Evolutionary conservation across 257 asterid genomes (phyloP).

Genomic region (Thymus quinquecostatus): DNA sequence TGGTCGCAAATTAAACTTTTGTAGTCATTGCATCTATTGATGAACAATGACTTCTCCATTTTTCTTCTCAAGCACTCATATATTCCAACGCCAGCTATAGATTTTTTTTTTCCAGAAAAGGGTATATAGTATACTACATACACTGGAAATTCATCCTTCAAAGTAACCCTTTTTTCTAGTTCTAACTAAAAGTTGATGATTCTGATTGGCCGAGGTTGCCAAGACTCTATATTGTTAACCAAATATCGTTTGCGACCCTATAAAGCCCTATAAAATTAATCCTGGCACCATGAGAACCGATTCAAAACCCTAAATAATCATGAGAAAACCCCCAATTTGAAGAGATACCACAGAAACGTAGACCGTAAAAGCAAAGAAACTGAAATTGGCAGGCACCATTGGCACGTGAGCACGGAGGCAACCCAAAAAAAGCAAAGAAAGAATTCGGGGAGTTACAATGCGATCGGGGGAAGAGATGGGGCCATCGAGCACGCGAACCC

Average conservation of each 20-base stretch:
- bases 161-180: background rate
- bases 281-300: background rate
- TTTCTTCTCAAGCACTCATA: background rate
- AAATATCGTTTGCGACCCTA: background rate
- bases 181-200: background rate
- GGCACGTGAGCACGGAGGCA: background rate
- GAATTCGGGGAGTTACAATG: conserved; percentile 47
- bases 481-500: conserved; percentile 77
- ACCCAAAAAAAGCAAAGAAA: background rate
- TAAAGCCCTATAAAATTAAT: conserved; percentile 16
- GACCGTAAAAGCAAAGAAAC: conserved; percentile 2
- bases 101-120: too few species aligned
- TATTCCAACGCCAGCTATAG: background rate
- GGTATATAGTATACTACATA: too few species aligned
- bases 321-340: conserved; percentile 1
- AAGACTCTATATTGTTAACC: background rate
- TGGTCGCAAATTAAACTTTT: background rate
- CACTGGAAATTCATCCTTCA: background rate
- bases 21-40: background rate
- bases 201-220: background rate
- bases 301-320: conserved; percentile 26
- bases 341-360: background rate
- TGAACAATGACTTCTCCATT: background rate
- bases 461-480: conserved; percentile 72
- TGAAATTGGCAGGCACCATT: background rate